These are phyloP conservation scores for Tulasnella sp. DNA, from an alignment of 768 basidiomycete genomes.

Conservation along the genomic window DNA sequence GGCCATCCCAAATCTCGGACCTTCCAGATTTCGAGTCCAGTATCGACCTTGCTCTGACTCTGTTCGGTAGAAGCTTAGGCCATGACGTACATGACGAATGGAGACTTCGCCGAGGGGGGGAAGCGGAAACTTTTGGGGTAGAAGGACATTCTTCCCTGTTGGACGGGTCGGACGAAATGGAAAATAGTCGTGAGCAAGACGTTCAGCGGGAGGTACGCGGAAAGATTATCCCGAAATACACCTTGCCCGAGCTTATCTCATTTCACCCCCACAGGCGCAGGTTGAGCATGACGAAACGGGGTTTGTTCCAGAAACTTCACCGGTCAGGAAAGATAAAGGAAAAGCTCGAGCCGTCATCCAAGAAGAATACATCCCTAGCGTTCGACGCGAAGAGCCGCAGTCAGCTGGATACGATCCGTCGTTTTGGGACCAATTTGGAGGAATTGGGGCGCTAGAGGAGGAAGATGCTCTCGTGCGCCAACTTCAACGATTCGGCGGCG, in stretches of 20 bases:
- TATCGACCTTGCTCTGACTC: not conserved
- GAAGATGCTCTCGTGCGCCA: not conserved
- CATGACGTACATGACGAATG: not conserved
- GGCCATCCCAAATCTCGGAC: not conserved
- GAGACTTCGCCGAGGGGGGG: not conserved
- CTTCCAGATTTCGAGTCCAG: not conserved
- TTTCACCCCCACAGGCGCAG: not conserved
- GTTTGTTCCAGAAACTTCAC: not conserved
- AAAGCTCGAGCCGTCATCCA: not conserved
- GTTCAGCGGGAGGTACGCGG: not conserved
- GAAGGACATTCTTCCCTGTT: not conserved
- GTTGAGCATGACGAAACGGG: not conserved
- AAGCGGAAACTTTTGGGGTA: not conserved
- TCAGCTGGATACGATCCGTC: not conserved
- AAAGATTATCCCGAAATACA: not conserved
- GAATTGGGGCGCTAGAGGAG: not conserved
- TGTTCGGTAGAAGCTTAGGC: not conserved
- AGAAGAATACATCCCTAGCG: not conserved
- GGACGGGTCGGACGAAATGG: not conserved
- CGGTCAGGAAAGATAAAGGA: not conserved
- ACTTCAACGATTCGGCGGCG: not conserved
- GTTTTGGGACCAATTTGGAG: constrained; percentile 4
- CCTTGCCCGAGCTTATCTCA: not conserved
- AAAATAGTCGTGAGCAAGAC: not conserved
- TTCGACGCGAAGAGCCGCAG: not conserved